phyloP scores from a whole-genome alignment of 805 yeast genomes.

The Teunomyces gatunensis region DNA sequence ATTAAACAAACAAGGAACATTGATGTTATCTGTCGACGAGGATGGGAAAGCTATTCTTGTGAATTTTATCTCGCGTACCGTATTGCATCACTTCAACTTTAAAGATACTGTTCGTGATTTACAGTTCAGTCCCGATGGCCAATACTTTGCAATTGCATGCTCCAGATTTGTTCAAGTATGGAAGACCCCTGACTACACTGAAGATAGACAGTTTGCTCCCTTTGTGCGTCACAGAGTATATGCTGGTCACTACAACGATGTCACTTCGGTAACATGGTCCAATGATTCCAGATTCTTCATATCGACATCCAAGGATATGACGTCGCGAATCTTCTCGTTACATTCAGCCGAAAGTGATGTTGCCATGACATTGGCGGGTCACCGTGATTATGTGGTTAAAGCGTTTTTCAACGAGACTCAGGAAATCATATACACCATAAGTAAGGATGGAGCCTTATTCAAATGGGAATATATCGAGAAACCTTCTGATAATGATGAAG shows the following conservation, averaged over 20 bases:
- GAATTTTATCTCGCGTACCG: slow-evolving; percentile 78
- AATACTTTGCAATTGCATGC: slow-evolving; percentile 78
- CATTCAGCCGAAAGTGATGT: slow-evolving; percentile 64
- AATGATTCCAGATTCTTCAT: slow-evolving; percentile 84
- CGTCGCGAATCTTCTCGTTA: slow-evolving; percentile 80
- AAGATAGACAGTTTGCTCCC: slow-evolving; percentile 93
- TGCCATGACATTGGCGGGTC: slow-evolving; percentile 87
- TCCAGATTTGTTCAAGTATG: slow-evolving; percentile 86
- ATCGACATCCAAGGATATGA: slow-evolving; percentile 85
- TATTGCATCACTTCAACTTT: slow-evolving; percentile 91
- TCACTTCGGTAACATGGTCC: slow-evolving; percentile 82
- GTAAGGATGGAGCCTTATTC: slow-evolving; percentile 93
- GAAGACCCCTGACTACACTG: slow-evolving; percentile 79
- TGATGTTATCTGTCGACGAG: slow-evolving; percentile 78
- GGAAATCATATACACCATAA: slow-evolving; percentile 85
- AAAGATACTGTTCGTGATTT: slow-evolving; percentile 72
- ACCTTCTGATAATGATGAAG: slow-evolving; percentile 47
- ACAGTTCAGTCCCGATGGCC: slow-evolving; percentile 86
- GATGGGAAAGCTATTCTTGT: slow-evolving; percentile 93
- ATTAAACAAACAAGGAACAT: slow-evolving; percentile 75
- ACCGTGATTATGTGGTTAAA: slow-evolving; percentile 79
- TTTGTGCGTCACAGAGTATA: slow-evolving; percentile 86
- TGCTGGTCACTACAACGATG: slow-evolving; percentile 89
- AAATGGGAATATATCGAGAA: slow-evolving; percentile 81
- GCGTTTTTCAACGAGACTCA: slow-evolving; percentile 89